Conservation (phyloP, 768 basidiomycete species). For the Myochromella boudieri region DNA sequence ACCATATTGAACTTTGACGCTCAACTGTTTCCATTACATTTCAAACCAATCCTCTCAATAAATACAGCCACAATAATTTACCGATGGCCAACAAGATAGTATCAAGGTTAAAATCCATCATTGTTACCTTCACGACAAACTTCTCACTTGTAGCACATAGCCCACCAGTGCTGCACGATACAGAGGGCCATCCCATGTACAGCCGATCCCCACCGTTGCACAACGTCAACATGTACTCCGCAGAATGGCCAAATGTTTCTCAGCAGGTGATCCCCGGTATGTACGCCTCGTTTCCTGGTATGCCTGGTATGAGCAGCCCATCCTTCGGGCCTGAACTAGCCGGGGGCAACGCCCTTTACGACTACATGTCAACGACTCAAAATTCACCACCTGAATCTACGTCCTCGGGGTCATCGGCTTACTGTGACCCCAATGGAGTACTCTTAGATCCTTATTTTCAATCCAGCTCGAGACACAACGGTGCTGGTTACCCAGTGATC, state of each 20-base stretch:
- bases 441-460: constrained; percentile 12
- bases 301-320: constrained; percentile 16
- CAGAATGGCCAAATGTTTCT: constrained; percentile 4
- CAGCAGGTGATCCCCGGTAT: constrained; percentile 25
- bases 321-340: constrained; percentile 20
- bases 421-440: constrained; percentile 5
- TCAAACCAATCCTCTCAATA: too few relatives aligned
- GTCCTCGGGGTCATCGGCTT: constrained; percentile 32
- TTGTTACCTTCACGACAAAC: too few relatives aligned
- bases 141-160: too few relatives aligned
- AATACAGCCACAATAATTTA: too few relatives aligned
- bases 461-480: constrained; percentile 10
- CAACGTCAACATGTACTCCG: constrained; percentile 7
- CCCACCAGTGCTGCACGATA: too few relatives aligned
- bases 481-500: constrained; percentile 15
- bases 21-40: too few relatives aligned
- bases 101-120: too few relatives aligned
- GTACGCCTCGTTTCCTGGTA: constrained; percentile 25
- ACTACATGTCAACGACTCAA: constrained; percentile 27
- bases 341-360: constrained; percentile 19
- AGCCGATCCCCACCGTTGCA: constrained; percentile 17
- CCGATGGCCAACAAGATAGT: too few relatives aligned
- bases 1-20: too few relatives aligned
- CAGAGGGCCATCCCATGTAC: too few relatives aligned
- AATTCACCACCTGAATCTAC: constrained; percentile 41